Conservation (phyloP, 179 eudicot genomes). For the Silene noctiflora region DNA sequence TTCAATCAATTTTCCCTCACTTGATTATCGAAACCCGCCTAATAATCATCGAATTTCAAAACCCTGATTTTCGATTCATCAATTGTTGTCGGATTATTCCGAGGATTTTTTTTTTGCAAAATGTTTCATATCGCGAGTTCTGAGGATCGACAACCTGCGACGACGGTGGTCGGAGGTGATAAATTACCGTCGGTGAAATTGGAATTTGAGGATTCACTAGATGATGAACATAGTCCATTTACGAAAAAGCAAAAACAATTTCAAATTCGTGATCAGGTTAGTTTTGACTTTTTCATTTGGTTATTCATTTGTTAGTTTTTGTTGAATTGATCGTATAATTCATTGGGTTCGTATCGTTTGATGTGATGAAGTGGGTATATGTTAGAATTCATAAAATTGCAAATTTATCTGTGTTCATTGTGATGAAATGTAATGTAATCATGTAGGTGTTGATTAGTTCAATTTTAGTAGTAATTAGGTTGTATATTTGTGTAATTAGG, state of each 20-base stretch:
- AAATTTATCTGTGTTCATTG: too few species aligned
- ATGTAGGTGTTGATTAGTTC: too few species aligned
- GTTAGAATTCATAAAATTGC: too few species aligned
- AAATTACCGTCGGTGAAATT: slow-evolving; percentile 27
- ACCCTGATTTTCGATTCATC: background rate
- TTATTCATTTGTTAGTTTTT: background rate
- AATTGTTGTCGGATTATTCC: background rate
- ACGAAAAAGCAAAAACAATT: slow-evolving; percentile 35
- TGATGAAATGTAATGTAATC: too few species aligned
- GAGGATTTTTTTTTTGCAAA: background rate
- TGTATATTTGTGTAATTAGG: too few species aligned
- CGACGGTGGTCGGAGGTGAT: too few species aligned
- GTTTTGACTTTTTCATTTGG: background rate
- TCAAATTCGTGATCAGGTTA: slow-evolving; percentile 35
- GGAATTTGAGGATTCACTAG: slow-evolving; percentile 43
- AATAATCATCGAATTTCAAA: background rate
- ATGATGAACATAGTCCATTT: slow-evolving; percentile 39
- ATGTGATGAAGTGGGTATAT: too few species aligned
- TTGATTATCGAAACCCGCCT: slow-evolving; percentile 8
- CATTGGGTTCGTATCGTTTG: too few species aligned
- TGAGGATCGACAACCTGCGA: slow-evolving; percentile 25
- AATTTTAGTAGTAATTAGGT: too few species aligned
- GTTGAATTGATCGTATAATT: background rate
- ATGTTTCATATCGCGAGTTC: slow-evolving; percentile 38
- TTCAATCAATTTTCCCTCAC: background rate